Evolutionary conservation across 495 filamentous ascomycete species (phyloP).

Genomic region (Penicillium lagena): DNA sequence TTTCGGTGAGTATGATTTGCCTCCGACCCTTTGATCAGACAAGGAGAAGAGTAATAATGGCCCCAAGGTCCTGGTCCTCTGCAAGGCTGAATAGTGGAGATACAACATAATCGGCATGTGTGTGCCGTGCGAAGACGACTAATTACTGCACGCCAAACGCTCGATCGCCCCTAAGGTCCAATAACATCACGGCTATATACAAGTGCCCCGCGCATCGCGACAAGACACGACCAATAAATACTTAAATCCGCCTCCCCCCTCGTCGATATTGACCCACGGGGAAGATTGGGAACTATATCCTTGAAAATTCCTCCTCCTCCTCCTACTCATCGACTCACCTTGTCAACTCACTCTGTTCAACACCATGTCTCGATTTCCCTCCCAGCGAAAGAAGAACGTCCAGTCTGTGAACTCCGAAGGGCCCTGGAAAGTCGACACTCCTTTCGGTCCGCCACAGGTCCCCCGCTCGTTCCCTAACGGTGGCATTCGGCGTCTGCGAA

Average conservation of each 20-base stretch:
- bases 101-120: background rate
- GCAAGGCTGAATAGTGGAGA: background rate
- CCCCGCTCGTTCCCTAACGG: conserved; percentile 18
- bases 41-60: too few species aligned
- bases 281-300: too few species aligned
- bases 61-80: too few species aligned
- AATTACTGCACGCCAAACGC: background rate
- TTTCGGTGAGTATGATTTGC: too few species aligned
- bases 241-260: conserved; percentile 1
- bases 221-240: conserved; percentile 8
- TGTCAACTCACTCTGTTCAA: background rate
- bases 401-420: conserved; percentile 23
- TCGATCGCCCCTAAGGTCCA: conserved; percentile 1
- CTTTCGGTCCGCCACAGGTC: conserved; percentile 34
- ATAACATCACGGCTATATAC: background rate
- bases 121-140: background rate
- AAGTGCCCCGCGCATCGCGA: conserved; percentile 6
- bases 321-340: too few species aligned
- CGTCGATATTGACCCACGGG: background rate
- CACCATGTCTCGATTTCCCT: conserved; percentile 23
- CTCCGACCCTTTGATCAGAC: too few species aligned
- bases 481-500: conserved; percentile 32
- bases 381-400: conserved; percentile 16
- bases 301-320: too few species aligned
- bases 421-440: conserved; percentile 30